Conservation (phyloP, 1,284 basidiomycete genomes). For the Marasmius fiardii region DNA sequence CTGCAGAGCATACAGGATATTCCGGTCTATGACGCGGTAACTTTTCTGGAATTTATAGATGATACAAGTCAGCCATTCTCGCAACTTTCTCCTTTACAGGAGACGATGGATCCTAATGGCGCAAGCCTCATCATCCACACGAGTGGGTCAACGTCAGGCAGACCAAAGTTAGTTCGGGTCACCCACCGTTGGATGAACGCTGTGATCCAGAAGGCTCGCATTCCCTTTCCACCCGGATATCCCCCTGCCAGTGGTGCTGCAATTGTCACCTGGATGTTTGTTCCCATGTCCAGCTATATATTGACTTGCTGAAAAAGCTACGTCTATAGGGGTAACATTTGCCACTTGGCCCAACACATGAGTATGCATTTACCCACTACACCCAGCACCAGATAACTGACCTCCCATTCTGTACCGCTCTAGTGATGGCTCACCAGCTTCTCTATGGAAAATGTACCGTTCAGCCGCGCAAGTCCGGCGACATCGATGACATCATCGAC, state of each 20-base stretch:
- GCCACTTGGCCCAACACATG: background rate
- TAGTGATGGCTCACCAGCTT: background rate
- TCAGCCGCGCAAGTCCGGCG: background rate
- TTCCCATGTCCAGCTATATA: background rate
- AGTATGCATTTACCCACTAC: background rate
- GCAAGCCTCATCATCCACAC: conserved; percentile 64
- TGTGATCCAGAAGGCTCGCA: conserved; percentile 33
- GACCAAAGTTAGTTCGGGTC: conserved; percentile 63
- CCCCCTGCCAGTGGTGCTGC: background rate
- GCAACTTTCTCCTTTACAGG: conserved; percentile 36
- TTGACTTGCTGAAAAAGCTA: background rate
- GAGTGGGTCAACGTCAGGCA: conserved; percentile 65
- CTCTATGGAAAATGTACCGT: background rate
- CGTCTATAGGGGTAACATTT: background rate
- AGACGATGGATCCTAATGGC: conserved; percentile 31
- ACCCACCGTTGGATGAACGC: conserved; percentile 51
- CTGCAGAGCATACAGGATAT: conserved; percentile 28
- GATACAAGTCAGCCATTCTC: background rate
- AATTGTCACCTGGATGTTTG: background rate
- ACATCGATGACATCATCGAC: background rate
- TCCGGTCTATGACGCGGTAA: background rate
- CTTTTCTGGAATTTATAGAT: background rate
- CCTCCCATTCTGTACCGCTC: background rate
- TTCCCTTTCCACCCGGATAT: too few species aligned
- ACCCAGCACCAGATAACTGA: background rate